These are phyloP conservation scores for Chenopodium album DNA, from an alignment of 148 eudicot species.

Conservation along the genomic window DNA sequence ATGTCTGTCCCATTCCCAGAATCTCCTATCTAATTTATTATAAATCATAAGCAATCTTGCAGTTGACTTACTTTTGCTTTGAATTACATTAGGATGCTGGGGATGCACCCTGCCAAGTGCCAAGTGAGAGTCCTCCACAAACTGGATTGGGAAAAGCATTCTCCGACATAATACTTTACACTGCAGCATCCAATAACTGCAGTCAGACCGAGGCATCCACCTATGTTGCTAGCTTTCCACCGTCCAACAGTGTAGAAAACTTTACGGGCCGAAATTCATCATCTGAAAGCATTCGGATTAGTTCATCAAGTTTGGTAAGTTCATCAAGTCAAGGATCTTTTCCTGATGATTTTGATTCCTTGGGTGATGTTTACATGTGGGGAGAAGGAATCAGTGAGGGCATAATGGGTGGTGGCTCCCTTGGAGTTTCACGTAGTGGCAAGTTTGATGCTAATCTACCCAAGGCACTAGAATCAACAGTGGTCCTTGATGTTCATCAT, in stretches of 20 bases:
- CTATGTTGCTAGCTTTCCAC: conserved; percentile 32
- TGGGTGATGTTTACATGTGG: conserved; percentile 85
- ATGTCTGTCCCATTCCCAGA: conserved; percentile 39
- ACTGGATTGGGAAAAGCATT: conserved; percentile 77
- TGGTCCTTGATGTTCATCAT: conserved; percentile 68
- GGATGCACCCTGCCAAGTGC: conserved; percentile 34
- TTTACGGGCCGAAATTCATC: conserved; percentile 50
- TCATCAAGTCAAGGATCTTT: conserved; percentile 86
- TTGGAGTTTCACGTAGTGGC: conserved; percentile 33
- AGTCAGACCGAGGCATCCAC: conserved; percentile 39
- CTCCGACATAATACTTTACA: conserved; percentile 60
- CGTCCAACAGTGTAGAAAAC: conserved; percentile 38
- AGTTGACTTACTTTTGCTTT: conserved; percentile 13
- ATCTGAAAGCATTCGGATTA: conserved; percentile 63
- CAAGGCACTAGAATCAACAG: conserved; percentile 64
- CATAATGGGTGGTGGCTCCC: conserved; percentile 55
- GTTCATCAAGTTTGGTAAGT: conserved; percentile 81
- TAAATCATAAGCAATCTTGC: conserved; percentile 5
- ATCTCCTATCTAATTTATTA: background rate
- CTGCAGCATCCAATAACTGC: conserved; percentile 45
- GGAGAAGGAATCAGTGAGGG: conserved; percentile 78
- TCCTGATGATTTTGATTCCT: conserved; percentile 72
- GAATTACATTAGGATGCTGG: conserved; percentile 49
- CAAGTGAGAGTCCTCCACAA: conserved; percentile 49
- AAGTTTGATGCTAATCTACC: conserved; percentile 65